Evolutionary conservation across 805 yeast species (phyloP), one percentile per base, ranked within the genome.

Genomic region (Candida sphagnicola): DNA sequence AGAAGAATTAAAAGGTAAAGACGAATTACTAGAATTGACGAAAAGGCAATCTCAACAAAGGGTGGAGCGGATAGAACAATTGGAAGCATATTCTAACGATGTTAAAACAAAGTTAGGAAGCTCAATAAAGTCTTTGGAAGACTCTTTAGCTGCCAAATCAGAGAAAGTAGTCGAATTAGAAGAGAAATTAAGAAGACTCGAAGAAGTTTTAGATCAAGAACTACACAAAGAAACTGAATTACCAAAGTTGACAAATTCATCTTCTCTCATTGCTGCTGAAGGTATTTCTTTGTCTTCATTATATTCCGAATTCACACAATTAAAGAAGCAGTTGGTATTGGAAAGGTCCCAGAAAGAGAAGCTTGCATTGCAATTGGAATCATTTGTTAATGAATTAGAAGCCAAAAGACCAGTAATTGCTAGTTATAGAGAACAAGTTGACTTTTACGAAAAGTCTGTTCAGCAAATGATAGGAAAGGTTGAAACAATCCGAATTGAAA

Each of bases 341-440:
- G 95, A 88, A 58, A 77, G 80, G 49, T 72, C 81, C 13, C 82
- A 84, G 37, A 87, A 85, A 48, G 80, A 78, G 41, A 73, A 75
- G 39, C 68, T 91, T 42, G 85, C 89, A 39, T 59, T 67, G 25
- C 91, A 87, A 57, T 67, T 90, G 41, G 82, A 84, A 48, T 67
- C 71, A 1, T 80, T 91, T 47, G 78, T 89, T 23, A 69, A 71
- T 14, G 96, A 89, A 57, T 66, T 90, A 44, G 95, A 88, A 50
- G 70, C 75, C 21, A 81, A 85, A 51, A 80, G 86, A 39, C 97
- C 98, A 0, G 65, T 82, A 2, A 73, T 91, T 34, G 76, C 70
- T 67, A 61, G 82, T 80, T 37, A 84, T 80, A 49, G 80, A 71
- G 60, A 59, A 70, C 88, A 48, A 55, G 67, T 46, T 57, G 70